Conservation (phyloP, 257 asterid species). For the Coffea canephora region DNA sequence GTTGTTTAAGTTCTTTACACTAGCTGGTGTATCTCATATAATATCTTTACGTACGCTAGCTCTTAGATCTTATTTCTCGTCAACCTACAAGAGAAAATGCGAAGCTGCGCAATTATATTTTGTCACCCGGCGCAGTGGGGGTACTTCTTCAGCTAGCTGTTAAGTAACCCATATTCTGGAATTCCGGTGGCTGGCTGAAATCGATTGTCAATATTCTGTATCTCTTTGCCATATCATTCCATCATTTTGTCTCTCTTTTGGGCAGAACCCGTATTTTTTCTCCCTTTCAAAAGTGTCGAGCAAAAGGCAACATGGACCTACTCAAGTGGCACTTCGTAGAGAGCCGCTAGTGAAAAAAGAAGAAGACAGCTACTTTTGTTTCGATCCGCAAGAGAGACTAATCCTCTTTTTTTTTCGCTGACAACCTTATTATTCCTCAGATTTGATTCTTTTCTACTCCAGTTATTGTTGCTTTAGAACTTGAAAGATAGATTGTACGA, state of each 20-base stretch:
- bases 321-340: conserved; percentile 18
- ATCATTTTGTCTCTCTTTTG: conserved; percentile 9
- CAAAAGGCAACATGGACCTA: conserved; percentile 21
- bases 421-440: conserved; percentile 19
- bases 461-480: background rate
- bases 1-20: background rate
- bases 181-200: background rate
- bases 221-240: conserved; percentile 11
- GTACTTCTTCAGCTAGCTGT: background rate
- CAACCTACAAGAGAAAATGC: background rate
- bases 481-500: too few relatives aligned
- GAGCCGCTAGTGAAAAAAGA: conserved; percentile 3
- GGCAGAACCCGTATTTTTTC: background rate
- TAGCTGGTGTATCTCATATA: background rate
- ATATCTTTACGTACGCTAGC: background rate
- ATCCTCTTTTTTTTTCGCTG: background rate
- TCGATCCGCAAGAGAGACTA: background rate
- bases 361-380: conserved; percentile 9
- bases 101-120: background rate
- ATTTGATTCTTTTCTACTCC: conserved; percentile 12
- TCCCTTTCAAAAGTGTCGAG: conserved; percentile 1
- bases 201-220: background rate
- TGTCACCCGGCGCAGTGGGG: background rate
- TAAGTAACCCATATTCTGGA: background rate
- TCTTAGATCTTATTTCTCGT: background rate